Percentiles rank a stretch among this genome's conserved stretches.
phyloP scores from a whole-genome alignment of 2,329 filamentous ascomycete genomes.

The Phialophora tarda region DNA sequence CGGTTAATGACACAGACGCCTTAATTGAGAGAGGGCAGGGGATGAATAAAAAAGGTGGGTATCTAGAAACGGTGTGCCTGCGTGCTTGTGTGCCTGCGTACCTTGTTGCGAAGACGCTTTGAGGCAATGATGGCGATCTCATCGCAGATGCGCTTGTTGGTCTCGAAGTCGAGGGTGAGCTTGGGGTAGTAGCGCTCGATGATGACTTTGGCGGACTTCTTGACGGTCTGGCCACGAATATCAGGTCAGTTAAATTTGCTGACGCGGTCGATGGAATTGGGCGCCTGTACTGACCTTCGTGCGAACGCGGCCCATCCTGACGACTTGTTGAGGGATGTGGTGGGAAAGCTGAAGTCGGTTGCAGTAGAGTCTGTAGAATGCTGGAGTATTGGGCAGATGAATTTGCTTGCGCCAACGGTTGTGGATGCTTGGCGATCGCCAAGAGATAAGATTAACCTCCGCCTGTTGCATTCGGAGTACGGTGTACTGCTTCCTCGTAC shows the following conservation, averaged over 20 bases:
- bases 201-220: conserved; percentile 97
- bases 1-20: conserved; percentile 9
- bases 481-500: no score
- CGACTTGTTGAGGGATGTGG: conserved; percentile 39
- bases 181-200: conserved; percentile 98
- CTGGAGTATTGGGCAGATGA: not conserved
- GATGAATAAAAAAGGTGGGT: not conserved
- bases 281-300: conserved; percentile 49
- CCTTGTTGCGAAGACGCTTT: conserved; percentile 99
- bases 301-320: conserved; percentile 58
- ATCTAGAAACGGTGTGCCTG: not conserved
- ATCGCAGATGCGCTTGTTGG: conserved; percentile 99
- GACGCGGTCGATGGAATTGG: no score
- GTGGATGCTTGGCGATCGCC: conserved; percentile 20
- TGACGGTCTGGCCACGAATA: conserved; percentile 62
- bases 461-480: no score
- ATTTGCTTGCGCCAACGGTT: conserved; percentile 5
- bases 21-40: not conserved
- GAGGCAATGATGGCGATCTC: conserved; percentile 99
- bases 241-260: conserved; percentile 12
- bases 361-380: not conserved
- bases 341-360: conserved; percentile 13
- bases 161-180: conserved; percentile 99
- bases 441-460: conserved; percentile 22
- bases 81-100: conserved; percentile 46